phyloP scores from a whole-genome alignment of 192 early-diverging fungal genomes.

The Cetraspora pellucida region DNA sequence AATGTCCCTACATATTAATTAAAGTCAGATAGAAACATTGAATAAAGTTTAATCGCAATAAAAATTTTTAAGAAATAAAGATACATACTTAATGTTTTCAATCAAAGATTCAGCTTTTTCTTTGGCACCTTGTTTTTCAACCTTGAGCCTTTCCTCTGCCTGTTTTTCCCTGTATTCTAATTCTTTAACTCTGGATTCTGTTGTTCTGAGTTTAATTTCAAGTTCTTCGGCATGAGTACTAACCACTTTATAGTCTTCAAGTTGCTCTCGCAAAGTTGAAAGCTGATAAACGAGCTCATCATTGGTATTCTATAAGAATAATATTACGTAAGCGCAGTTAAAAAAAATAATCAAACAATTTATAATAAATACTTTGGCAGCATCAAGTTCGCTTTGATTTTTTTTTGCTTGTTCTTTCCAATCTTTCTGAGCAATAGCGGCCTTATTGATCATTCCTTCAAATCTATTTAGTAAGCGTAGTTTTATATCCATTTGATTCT shows the following conservation, averaged over 20 bases:
- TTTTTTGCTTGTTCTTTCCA: constrained; percentile 43
- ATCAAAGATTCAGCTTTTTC: constrained; percentile 43
- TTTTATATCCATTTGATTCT: constrained; percentile 44
- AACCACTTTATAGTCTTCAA: too few species aligned
- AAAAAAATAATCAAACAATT: too few species aligned
- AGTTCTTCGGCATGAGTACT: constrained; percentile 35
- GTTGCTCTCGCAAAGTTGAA: too few species aligned
- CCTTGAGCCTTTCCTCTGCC: constrained; percentile 42
- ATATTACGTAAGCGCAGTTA: too few species aligned
- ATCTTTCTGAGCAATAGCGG: constrained; percentile 37
- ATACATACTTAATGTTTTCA: constrained; percentile 41
- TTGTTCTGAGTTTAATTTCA: constrained; percentile 39
- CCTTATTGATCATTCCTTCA: constrained; percentile 38
- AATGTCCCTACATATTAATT: constrained; percentile 26
- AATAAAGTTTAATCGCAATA: neutral
- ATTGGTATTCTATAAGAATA: too few species aligned
- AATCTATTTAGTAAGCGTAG: constrained; percentile 38
- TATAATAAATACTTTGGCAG: too few species aligned
- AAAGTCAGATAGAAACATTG: neutral
- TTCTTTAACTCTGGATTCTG: constrained; percentile 39
- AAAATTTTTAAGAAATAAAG: neutral
- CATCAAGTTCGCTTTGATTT: too few species aligned
- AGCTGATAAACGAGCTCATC: too few species aligned
- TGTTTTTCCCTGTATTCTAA: constrained; percentile 40
- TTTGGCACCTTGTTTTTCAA: constrained; percentile 47